phyloP scores from a whole-genome alignment of 352 stramenopile species.

The Bremia lactucae region DNA sequence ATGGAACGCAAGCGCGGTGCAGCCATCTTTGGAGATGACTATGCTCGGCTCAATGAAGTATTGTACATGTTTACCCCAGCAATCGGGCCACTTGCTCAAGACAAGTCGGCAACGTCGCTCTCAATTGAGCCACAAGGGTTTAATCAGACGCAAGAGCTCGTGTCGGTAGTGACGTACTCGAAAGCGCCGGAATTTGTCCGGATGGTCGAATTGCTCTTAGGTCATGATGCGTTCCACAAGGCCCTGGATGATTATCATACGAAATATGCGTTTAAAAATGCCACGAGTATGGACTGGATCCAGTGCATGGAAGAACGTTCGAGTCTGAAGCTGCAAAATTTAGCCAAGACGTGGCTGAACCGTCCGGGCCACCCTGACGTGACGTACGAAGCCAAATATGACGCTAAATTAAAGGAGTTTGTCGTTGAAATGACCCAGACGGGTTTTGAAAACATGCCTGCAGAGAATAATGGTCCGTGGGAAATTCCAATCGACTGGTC shows the following conservation, averaged over 20 bases:
- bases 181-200: conserved; percentile 73
- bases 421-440: conserved; percentile 53
- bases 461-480: conserved; percentile 59
- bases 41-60: conserved; percentile 59
- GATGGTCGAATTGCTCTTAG: conserved; percentile 64
- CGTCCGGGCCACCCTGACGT: conserved; percentile 54
- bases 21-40: conserved; percentile 59
- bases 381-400: conserved; percentile 50
- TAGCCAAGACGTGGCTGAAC: conserved; percentile 68
- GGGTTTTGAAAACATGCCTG: conserved; percentile 57
- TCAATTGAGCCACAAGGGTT: conserved; percentile 64
- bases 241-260: conserved; percentile 72
- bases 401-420: conserved; percentile 35
- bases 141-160: conserved; percentile 72
- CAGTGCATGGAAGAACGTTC: conserved; percentile 70
- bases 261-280: conserved; percentile 59
- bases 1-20: conserved; percentile 63
- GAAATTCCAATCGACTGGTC: conserved; percentile 72
- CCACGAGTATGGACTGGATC: conserved; percentile 68
- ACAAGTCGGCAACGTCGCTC: conserved; percentile 59
- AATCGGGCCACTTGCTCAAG: conserved; percentile 54
- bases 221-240: conserved; percentile 59
- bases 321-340: conserved; percentile 43
- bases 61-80: conserved; percentile 64
- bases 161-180: conserved; percentile 69